Evolutionary conservation across 805 yeast species (phyloP), one percentile per base, ranked within the genome.

Genomic region (Saccharomyces eubayanus): DNA sequence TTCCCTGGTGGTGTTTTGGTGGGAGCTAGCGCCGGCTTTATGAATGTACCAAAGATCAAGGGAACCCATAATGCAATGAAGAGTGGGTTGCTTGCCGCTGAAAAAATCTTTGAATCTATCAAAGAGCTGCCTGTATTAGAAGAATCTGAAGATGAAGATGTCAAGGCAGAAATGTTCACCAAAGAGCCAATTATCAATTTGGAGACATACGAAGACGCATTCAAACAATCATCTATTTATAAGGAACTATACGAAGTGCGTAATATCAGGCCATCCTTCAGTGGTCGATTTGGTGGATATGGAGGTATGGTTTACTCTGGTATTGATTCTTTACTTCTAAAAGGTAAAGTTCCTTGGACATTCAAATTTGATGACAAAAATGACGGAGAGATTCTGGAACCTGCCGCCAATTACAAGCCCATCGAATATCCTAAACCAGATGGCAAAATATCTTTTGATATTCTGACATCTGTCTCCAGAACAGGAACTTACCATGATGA

Each of bases 11-110:
- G 99, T 51, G 85, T 90, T 8, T 73, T 94, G 29, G 92, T 94
- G 43, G 99, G 99, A 31, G 94, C 96, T 54, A 76, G 95, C 54
- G 99, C 99, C 3, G 99, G 99, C 1, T 92, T 94, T 70, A 80
- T 94, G 82, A 94, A 94, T 67, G 98, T 94, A 47, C 97, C 99
- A 51, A 94, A 92, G 70, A 88, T 94, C 65, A 94, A 94, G 73
- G 99, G 99, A 14, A 85, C 97, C 0, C 99, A 94, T 69, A 92
- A 97, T 1, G 98, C 99, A 0, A 89, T 94, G 83, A 94, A 94
- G 71, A 79, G 94, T 9, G 99, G 98, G 31, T 84, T 94, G 79
- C 71, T 94, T 29, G 99, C 99, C 2, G 99, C 98, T 1, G 97
- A 94, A 64, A 68, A 79, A 24, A 86, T 90, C 46, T 89, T 76